phyloP scores from a whole-genome alignment of 352 stramenopile genomes.

The Globisporangium splendens region DNA sequence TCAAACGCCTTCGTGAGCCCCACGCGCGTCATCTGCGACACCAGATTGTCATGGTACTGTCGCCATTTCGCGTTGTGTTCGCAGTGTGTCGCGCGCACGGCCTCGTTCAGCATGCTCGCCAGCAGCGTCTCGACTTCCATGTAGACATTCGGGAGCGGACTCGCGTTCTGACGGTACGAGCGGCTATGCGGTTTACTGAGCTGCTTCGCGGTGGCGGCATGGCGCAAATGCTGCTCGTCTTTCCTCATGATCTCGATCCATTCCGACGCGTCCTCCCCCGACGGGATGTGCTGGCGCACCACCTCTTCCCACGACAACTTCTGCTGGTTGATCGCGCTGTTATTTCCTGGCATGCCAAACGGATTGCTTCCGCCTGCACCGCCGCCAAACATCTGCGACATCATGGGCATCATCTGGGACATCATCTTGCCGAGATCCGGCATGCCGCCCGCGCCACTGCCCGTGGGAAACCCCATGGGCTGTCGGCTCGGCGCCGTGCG shows the following conservation, averaged over 20 bases:
- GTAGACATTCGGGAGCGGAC: conserved; percentile 57
- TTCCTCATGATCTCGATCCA: conserved; percentile 66
- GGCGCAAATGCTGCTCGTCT: conserved; percentile 43
- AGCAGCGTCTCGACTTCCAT: conserved; percentile 60
- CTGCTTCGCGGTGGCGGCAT: conserved; percentile 17
- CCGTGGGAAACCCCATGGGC: conserved; percentile 27
- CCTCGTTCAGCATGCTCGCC: conserved; percentile 55
- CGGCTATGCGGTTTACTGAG: conserved; percentile 49
- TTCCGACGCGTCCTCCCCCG: conserved; percentile 39
- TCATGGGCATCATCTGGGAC: conserved; percentile 87
- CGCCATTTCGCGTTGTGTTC: conserved; percentile 58
- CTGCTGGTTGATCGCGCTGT: too few relatives aligned
- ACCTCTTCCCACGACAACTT: conserved; percentile 60
- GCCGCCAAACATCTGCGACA: conserved; percentile 75
- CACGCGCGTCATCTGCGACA: conserved; percentile 44
- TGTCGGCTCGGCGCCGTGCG: conserved; percentile 7
- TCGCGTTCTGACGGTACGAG: conserved; percentile 48
- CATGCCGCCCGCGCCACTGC: conserved; percentile 24
- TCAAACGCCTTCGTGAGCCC: conserved; percentile 48
- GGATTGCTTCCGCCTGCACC: conserved; percentile 20
- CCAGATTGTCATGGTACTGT: conserved; percentile 44
- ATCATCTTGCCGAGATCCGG: conserved; percentile 80
- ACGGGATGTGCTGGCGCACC: conserved; percentile 53
- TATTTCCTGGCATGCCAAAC: conserved; percentile 12
- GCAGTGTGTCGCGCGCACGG: conserved; percentile 52